phyloP scores from a whole-genome alignment of 169 alveolate species.

The Plasmodium fragile region DNA sequence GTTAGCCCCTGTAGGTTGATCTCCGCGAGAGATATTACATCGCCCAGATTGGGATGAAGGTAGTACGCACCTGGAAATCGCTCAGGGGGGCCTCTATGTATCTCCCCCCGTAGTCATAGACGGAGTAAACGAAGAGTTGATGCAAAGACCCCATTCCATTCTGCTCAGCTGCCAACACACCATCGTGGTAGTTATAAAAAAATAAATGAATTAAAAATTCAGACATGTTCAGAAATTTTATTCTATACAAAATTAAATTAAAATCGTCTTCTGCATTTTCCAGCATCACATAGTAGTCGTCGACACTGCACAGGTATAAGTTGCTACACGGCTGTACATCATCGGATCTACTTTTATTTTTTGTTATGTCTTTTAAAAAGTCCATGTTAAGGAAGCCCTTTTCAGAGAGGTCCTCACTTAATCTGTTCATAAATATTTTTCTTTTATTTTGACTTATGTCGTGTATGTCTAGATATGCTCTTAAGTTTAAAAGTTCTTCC shows the following conservation, averaged over 20 bases:
- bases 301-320: slow-evolving; percentile 33
- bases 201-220: slow-evolving; percentile 30
- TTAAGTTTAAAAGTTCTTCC: background rate
- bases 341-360: background rate
- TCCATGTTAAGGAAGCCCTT: slow-evolving; percentile 27
- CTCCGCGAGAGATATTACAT: background rate
- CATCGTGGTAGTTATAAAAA: slow-evolving; percentile 49
- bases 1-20: background rate
- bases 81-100: slow-evolving; percentile 27
- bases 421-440: slow-evolving; percentile 1
- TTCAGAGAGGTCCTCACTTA: slow-evolving; percentile 20
- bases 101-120: slow-evolving; percentile 54
- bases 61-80: slow-evolving; percentile 30
- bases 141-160: background rate
- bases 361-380: slow-evolving; percentile 51
- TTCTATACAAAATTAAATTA: slow-evolving; percentile 42
- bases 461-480: slow-evolving; percentile 20
- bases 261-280: slow-evolving; percentile 15
- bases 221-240: slow-evolving; percentile 29
- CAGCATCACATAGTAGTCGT: slow-evolving; percentile 34
- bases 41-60: background rate
- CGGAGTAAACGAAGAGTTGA: slow-evolving; percentile 47
- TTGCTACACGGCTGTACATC: background rate
- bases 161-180: slow-evolving; percentile 22
- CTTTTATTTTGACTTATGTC: slow-evolving; percentile 54